Percentiles rank a stretch among this genome's conserved stretches.
Evolutionary conservation across 495 filamentous ascomycete species (phyloP).

Genomic region (Neurospora sp.): DNA sequence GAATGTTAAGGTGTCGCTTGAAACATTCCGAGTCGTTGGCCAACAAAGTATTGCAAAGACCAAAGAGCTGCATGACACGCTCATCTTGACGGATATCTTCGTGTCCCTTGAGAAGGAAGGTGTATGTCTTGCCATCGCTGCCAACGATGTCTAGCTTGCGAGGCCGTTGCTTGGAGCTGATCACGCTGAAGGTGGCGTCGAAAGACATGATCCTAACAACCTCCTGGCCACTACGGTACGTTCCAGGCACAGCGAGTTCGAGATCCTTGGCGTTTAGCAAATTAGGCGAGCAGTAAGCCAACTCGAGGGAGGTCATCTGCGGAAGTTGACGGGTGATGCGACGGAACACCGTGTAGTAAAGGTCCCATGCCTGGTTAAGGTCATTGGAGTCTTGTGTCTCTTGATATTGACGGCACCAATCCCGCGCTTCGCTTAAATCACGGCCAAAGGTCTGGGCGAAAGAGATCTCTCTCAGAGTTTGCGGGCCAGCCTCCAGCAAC

Average conservation of each 20-base stretch:
- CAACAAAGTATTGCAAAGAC: constrained; percentile 87
- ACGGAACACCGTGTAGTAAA: constrained; percentile 95
- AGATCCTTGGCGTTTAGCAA: constrained; percentile 73
- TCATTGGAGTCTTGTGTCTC: constrained; percentile 81
- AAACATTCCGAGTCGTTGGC: constrained; percentile 88
- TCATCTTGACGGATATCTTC: constrained; percentile 99
- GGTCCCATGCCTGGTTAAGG: constrained; percentile 94
- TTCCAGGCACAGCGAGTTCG: constrained; percentile 86
- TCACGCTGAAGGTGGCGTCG: constrained; percentile 78
- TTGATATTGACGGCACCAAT: constrained; percentile 90
- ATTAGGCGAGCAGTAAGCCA: constrained; percentile 92
- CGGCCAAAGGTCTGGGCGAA: constrained; percentile 97
- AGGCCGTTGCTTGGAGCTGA: constrained; percentile 93
- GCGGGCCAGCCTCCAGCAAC: constrained; percentile 76
- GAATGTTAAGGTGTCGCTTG: constrained; percentile 92
- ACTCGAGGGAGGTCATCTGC: constrained; percentile 81
- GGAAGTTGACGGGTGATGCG: constrained; percentile 91
- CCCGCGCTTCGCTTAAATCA: constrained; percentile 84
- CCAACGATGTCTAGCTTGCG: constrained; percentile 81
- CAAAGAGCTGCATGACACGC: constrained; percentile 98
- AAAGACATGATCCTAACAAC: constrained; percentile 82
- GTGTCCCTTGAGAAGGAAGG: constrained; percentile 87
- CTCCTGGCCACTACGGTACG: constrained; percentile 79
- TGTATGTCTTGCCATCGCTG: constrained; percentile 76
- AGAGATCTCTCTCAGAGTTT: constrained; percentile 89